Evolutionary conservation across 2,329 filamentous ascomycete species (phyloP), one percentile per base, ranked within the genome.

Genomic region (Alternaria solani): DNA sequence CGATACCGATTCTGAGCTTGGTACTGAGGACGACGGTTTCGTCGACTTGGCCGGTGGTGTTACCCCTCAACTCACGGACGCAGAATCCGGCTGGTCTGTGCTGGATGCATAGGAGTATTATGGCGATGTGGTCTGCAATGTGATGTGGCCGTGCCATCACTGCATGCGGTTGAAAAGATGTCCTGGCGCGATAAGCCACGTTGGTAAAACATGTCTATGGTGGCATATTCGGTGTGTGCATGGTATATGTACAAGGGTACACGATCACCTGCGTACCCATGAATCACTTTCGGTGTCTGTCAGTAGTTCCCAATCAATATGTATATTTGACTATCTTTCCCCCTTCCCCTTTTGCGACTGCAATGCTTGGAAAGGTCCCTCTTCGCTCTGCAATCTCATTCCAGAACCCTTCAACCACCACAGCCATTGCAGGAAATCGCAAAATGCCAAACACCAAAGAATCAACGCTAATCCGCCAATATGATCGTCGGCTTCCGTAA

Each of bases 21-120:
- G 14, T 20, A 25, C 20, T 25, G 39, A 42, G 16, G 7, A 42
- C 12, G 25, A 39, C 11, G 25, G 16, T 38, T 64, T 23, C 16
- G 52, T 42, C 25, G 56, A 63, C 28, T 39, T 63, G 5, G 44
- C 59, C 12, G 53, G 57, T 23, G 55, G 64, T 20, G 51, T 48
- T 11, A 55, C 62, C 2, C 52, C 57, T 4, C 55, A 46, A 2
- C 20, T 57, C 8, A 54, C 46, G 3, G 64, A 63, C 30, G 44
- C 28, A 8, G 59, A 34, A 12, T 54, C 38, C 2, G 61, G 55
- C 12, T 64, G 61, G 61, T 49, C 63, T 23, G 41, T 61, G 25
- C 58, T 64, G 8, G 57, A 61, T 34, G 46, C 25, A 5, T 49
- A 49, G 9, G 4, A 49, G 1, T 4, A 12, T 3, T 30, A 2